Evolutionary conservation across 2,329 filamentous ascomycete species (phyloP), one percentile per base, ranked within the genome.

Genomic region (Venturia carpophila): DNA sequence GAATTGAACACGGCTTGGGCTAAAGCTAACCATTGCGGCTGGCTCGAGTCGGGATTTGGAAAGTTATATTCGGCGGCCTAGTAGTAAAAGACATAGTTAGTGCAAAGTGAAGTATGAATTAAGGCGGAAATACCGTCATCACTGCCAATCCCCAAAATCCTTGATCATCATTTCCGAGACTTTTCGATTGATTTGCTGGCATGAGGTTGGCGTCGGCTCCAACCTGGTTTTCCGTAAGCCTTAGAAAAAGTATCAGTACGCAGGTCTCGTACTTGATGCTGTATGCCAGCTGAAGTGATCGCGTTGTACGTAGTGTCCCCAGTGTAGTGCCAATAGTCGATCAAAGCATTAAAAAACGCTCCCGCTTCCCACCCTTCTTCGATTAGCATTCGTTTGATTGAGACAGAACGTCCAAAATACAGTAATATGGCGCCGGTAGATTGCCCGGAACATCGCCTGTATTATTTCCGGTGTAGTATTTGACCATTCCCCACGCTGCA

Each of bases 401-500:
- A 60, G 77, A 79, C 68, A 88, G 83, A 63, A 80, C 85, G 49
- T 80, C 41, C 78, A 75, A 70, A 87, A 87, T 60, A 87, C 76
- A 78, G 71, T 78, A 78, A 71, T 78, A 78, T 11, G 75, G 76
- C 41, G 72, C 71, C 42, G 76, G 76, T 62, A 78, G 80, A 69
- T 88, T 83, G 63, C 81, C 86, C 49, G 87, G 80, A 10, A 58
- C 52, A 58, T 58, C 52, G 30, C 52, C 52, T 10, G 52, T 58
- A 37, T 58, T 37, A 10, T 58, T 58, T n/a, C 52, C 87, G 1
- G 79, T 80, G 74, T 89, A 90, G 73, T 84, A 87, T 49, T 79
- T 79, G 79, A 89, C 84, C 70, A 86, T 77, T 60, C 82, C 85
- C 63, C 79, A 78, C 6, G 86, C 86, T 64, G 89, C 75, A 1